Conservation (phyloP, 768 basidiomycete genomes). For the Boletus sp. region DNA sequence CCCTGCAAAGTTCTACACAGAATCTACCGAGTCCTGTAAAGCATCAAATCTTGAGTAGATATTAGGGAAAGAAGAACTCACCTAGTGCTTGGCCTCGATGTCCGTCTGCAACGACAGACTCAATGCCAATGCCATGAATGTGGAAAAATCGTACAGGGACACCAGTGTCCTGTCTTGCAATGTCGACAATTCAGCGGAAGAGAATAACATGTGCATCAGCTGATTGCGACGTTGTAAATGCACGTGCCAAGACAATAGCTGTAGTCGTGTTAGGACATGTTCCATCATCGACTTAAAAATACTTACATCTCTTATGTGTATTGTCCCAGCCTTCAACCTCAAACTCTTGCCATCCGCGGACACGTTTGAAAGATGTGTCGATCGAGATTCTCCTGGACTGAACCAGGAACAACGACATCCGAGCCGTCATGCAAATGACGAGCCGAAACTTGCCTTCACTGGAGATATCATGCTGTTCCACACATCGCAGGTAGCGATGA, state of each 20-base stretch:
- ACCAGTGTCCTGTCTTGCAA: not conserved
- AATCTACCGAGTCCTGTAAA: too few species aligned
- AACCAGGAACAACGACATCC: not conserved
- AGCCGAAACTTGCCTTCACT: not conserved
- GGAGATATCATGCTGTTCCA: not conserved
- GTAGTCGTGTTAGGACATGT: too few species aligned
- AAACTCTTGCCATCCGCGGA: not conserved
- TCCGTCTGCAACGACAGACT: slow-evolving; percentile 6
- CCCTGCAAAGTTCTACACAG: too few species aligned
- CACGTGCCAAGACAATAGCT: slow-evolving; percentile 11
- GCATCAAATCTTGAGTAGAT: too few species aligned
- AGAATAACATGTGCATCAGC: slow-evolving; percentile 25
- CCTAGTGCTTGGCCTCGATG: slow-evolving; percentile 2
- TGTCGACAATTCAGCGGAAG: slow-evolving; percentile 20
- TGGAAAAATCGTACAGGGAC: not conserved
- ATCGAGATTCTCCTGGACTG: not conserved
- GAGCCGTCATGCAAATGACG: not conserved
- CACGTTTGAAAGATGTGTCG: not conserved
- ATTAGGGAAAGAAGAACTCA: too few species aligned
- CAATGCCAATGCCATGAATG: not conserved
- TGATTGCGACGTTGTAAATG: slow-evolving; percentile 27
- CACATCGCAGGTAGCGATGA: not conserved
- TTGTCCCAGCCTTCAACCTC: slow-evolving; percentile 1
- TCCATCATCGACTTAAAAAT: too few species aligned
- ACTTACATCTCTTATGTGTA: not conserved